phyloP scores from a whole-genome alignment of 768 basidiomycete species.

The Termitomyces bulborhizus region DNA sequence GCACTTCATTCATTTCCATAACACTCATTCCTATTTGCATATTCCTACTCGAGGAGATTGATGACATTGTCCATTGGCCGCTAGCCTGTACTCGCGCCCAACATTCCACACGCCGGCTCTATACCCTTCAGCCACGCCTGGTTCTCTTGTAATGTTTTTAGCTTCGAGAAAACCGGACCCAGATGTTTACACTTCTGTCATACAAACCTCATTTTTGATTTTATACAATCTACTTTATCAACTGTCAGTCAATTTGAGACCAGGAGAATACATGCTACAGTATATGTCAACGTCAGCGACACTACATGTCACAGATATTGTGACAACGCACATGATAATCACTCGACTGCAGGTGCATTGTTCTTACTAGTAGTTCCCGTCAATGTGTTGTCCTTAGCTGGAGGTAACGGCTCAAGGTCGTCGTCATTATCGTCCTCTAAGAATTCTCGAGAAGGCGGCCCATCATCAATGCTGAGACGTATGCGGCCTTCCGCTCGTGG shows the following conservation, averaged over 20 bases:
- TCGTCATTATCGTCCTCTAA: constrained; percentile 40
- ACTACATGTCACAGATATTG: neutral
- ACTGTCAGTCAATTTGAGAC: no score
- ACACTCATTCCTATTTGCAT: neutral
- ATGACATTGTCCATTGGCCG: no score
- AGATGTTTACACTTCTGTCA: neutral
- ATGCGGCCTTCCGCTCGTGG: constrained; percentile 49
- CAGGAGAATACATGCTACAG: neutral
- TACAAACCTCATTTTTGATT: neutral
- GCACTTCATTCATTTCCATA: neutral
- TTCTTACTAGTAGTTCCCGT: neutral
- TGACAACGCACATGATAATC: neutral
- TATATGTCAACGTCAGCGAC: neutral
- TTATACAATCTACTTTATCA: no score
- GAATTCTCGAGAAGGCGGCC: constrained; percentile 64
- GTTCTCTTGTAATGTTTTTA: neutral
- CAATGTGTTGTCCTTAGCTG: neutral
- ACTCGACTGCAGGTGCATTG: neutral
- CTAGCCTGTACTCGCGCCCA: no score
- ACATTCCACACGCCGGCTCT: no score
- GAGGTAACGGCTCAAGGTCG: constrained; percentile 25
- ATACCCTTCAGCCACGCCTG: neutral
- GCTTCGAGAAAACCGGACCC: neutral
- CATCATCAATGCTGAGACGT: constrained; percentile 65
- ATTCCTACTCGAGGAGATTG: no score